Conservation (phyloP, 1,139 yeast genomes). For the Nakaseomyces nivariensis region DNA sequence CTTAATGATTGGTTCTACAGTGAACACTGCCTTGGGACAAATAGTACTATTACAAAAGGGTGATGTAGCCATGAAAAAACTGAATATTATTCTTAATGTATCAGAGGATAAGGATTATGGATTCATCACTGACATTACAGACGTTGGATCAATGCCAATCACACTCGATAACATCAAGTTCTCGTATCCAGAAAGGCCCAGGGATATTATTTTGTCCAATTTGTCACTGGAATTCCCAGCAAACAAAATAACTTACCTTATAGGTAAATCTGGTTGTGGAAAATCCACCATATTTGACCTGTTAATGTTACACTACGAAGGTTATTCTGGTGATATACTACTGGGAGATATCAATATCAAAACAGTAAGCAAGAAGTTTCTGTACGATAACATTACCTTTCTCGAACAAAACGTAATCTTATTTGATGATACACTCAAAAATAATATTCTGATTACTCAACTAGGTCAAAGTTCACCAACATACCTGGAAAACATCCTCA, state of each 20-base stretch:
- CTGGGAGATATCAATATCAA: constrained; percentile 46
- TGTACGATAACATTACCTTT: constrained; percentile 54
- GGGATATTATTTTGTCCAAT: constrained; percentile 35
- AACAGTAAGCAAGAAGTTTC: constrained; percentile 40
- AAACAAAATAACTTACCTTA: constrained; percentile 46
- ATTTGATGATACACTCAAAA: constrained; percentile 52
- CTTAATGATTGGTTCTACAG: constrained; percentile 52
- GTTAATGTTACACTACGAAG: constrained; percentile 47
- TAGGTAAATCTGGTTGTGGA: constrained; percentile 89
- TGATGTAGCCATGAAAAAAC: constrained; percentile 41
- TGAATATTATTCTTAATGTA: constrained; percentile 4
- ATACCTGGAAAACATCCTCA: constrained; percentile 16
- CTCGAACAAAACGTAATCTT: constrained; percentile 63
- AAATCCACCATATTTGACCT: constrained; percentile 72
- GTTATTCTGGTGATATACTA: constrained; percentile 39
- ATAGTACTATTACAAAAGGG: constrained; percentile 54
- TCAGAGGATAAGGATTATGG: constrained; percentile 13
- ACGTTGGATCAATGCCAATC: background rate
- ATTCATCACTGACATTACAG: constrained; percentile 37
- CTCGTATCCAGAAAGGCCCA: constrained; percentile 48
- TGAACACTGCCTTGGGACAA: constrained; percentile 44
- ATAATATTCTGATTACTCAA: constrained; percentile 48
- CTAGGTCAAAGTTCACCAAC: background rate
- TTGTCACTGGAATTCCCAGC: constrained; percentile 39
- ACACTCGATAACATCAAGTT: constrained; percentile 46